Percentiles rank a stretch among this genome's conserved stretches.
These are phyloP conservation scores for Pseudopithomyces chartarum DNA, from an alignment of 2,329 filamentous ascomycete genomes.

Conservation along the genomic window DNA sequence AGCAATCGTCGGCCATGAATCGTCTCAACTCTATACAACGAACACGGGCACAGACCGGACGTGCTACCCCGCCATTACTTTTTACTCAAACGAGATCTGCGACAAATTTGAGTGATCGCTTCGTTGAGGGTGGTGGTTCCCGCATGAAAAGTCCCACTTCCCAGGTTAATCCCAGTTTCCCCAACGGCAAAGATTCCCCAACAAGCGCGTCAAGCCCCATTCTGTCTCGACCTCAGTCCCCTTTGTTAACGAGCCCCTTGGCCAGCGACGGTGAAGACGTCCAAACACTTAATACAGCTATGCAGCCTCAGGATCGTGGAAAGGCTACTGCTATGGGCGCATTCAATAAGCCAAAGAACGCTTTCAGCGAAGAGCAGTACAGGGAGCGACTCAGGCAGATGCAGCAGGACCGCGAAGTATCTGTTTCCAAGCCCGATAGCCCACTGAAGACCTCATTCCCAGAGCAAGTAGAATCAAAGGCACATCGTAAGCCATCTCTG, in stretches of 20 bases:
- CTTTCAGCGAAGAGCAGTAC: conserved; percentile 85
- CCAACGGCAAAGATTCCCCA: conserved; percentile 34
- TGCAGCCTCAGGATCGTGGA: conserved; percentile 76
- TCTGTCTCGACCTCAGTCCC: conserved; percentile 48
- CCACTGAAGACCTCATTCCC: conserved; percentile 22
- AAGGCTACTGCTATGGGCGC: conserved; percentile 78
- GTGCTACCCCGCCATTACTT: conserved; percentile 58
- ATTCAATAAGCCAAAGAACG: conserved; percentile 73
- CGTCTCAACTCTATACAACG: conserved; percentile 79
- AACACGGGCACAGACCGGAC: conserved; percentile 53
- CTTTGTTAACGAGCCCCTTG: conserved; percentile 68
- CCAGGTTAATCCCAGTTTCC: conserved; percentile 43
- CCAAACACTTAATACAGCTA: conserved; percentile 61
- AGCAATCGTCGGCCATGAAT: conserved; percentile 76
- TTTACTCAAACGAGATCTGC: conserved; percentile 49
- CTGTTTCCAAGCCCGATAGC: conserved; percentile 40
- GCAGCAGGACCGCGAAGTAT: conserved; percentile 73
- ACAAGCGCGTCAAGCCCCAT: conserved; percentile 48
- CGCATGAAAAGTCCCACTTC: conserved; percentile 55
- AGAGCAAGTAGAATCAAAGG: conserved; percentile 14
- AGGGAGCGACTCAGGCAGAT: conserved; percentile 81
- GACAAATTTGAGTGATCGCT: conserved; percentile 55
- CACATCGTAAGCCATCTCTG: conserved; percentile 12
- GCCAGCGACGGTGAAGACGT: conserved; percentile 75
- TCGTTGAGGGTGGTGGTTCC: conserved; percentile 44